Conservation (phyloP, 371 early-diverging fungal species). For the Enterocytospora artemiae region DNA sequence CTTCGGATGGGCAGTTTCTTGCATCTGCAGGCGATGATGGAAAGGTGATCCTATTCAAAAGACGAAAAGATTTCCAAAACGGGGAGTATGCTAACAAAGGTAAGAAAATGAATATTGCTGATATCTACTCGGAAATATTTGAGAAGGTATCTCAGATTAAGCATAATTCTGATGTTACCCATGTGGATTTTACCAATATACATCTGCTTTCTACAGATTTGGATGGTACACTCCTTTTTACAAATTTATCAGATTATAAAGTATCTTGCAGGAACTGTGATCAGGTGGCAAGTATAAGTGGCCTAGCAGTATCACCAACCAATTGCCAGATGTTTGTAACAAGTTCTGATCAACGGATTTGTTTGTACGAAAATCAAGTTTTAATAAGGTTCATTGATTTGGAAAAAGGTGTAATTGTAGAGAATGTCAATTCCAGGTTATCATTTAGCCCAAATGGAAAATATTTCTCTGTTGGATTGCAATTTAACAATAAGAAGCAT, state of each 20-base stretch:
- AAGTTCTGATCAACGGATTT: slow-evolving; percentile 47
- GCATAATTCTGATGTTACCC: slow-evolving; percentile 47
- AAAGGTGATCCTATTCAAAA: slow-evolving; percentile 25
- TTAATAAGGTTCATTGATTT: slow-evolving; percentile 23
- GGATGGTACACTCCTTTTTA: slow-evolving; percentile 51
- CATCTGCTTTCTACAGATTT: slow-evolving; percentile 48
- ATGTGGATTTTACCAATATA: slow-evolving; percentile 34
- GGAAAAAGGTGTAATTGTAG: slow-evolving; percentile 43
- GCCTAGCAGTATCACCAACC: slow-evolving; percentile 33
- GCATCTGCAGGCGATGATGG: slow-evolving; percentile 55
- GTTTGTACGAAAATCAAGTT: slow-evolving; percentile 37
- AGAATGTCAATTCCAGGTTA: slow-evolving; percentile 53
- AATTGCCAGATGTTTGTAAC: slow-evolving; percentile 36
- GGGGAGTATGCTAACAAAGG: not conserved
- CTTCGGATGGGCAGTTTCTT: slow-evolving; percentile 31
- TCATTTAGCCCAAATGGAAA: slow-evolving; percentile 51
- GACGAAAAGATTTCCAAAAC: not conserved
- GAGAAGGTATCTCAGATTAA: slow-evolving; percentile 3
- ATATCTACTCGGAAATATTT: not conserved
- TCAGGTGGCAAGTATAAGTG: slow-evolving; percentile 46
- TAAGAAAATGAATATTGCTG: not conserved
- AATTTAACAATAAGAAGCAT: slow-evolving; percentile 46
- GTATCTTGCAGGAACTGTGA: slow-evolving; percentile 23
- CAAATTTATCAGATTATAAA: slow-evolving; percentile 14
- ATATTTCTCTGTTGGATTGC: slow-evolving; percentile 50